Base-by-base conservation (phyloP, 2,329 filamentous ascomycete species). In the Fusarium neocosmosporiellum region DNA sequence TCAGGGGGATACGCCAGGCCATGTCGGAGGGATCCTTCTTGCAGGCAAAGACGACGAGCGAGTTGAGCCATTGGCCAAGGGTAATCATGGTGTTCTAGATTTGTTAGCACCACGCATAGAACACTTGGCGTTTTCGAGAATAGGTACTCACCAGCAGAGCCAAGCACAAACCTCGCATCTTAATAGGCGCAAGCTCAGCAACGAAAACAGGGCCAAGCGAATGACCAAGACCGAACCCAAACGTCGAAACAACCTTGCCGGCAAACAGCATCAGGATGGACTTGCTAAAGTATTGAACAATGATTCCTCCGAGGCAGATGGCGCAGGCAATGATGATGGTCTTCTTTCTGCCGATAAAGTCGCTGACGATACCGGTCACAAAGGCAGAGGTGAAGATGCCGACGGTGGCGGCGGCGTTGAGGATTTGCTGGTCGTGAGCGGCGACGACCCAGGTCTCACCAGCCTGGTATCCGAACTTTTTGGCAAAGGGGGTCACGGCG, bases 41-140 rank as follows among this genome's bases (percentile, higher is more conserved):
- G 59, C 67, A 74, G 16, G 70, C 70, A 27, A 76, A 77, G n/a
- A 78, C 74, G 3, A 69, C 71, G 18, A 79, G 57, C 0, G 78
- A 78, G 70, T 75, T 78, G n/a, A 80, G 66, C 71, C 71, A 73
- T 41, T 80, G 77, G 4, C 79, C 80, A 18, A 80, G 64, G 2
- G 79, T 78, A 20, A 81, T 80, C 75, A 80, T 80, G 11, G 79
- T 80, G 57, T 81, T 81, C 73, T 73, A 22, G 14, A 27, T 20
- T 3, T n/a, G 59, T 70, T 5, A 71, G 58, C 18, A 50, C 46
- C 6, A 31, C 24, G 18, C 24, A 50, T 50, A 50, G 24, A 20
- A 31, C 1, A 24, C 16, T 3, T 24, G 16, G 10, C 18, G 61
- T 7, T 10, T 31, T 16, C 31, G 27, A 24, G 10, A 4, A n/a